Conservation (phyloP, 208 protist species). For the Leishmania amazonensis region DNA sequence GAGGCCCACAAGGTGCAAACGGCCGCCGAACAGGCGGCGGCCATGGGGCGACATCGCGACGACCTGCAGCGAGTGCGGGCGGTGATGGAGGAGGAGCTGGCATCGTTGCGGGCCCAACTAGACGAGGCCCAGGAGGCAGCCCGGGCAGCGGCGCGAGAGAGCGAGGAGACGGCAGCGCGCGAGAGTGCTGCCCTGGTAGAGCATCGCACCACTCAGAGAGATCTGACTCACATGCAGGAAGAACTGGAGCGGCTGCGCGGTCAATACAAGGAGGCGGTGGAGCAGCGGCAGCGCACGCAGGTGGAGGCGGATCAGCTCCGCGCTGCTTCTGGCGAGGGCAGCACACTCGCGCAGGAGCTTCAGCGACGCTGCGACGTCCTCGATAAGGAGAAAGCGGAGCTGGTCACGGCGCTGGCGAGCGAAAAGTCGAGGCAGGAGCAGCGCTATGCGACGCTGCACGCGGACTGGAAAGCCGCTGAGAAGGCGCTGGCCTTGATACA, state of each 20-base stretch:
- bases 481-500: conserved; percentile 48
- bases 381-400: conserved; percentile 36
- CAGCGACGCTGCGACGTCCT: conserved; percentile 26
- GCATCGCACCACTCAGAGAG: conserved; percentile 31
- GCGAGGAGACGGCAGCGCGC: conserved; percentile 44
- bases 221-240: conserved; percentile 24
- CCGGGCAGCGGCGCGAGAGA: conserved; percentile 37
- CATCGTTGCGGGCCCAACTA: conserved; percentile 30
- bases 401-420: conserved; percentile 28
- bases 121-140: conserved; percentile 42
- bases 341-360: conserved; percentile 29
- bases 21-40: conserved; percentile 21
- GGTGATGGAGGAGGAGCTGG: conserved; percentile 56
- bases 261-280: conserved; percentile 29
- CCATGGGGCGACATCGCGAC: conserved; percentile 28
- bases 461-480: conserved; percentile 51
- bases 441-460: conserved; percentile 37
- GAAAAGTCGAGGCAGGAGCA: conserved; percentile 33
- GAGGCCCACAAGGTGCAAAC: conserved; percentile 11
- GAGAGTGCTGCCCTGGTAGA: conserved; percentile 29
- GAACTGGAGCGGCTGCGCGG: conserved; percentile 34
- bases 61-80: conserved; percentile 45
- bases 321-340: conserved; percentile 24
- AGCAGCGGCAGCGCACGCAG: conserved; percentile 34
- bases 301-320: conserved; percentile 40